Evolutionary conservation across 169 alveolate genomes (phyloP).

Genomic region (Plasmodium vinckei): DNA sequence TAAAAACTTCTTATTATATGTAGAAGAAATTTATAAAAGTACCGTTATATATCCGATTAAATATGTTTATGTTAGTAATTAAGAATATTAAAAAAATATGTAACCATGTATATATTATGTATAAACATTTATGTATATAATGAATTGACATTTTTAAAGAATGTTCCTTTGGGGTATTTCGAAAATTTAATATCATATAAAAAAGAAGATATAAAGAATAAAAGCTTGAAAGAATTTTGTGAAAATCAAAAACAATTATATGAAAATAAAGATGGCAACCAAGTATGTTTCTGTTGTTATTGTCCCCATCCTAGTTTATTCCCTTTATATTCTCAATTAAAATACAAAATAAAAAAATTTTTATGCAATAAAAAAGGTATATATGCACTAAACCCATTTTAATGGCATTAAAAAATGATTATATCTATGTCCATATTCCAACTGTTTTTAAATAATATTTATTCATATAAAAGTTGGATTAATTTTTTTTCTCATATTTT

Average conservation of each 20-base stretch:
- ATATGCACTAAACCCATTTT: not conserved
- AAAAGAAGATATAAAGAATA: constrained; percentile 19
- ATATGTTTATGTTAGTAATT: constrained; percentile 42
- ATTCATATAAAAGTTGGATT: no score
- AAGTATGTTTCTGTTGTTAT: constrained; percentile 52
- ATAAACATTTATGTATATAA: not conserved
- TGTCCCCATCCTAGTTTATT: constrained; percentile 15
- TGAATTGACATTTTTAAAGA: not conserved
- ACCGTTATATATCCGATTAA: constrained; percentile 65
- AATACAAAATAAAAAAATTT: constrained; percentile 27
- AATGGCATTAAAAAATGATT: not conserved
- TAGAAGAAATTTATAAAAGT: constrained; percentile 47
- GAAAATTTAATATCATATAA: constrained; percentile 24
- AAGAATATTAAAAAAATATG: constrained; percentile 6
- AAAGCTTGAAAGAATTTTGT: constrained; percentile 47
- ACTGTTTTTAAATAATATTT: not conserved
- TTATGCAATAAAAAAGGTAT: constrained; percentile 25
- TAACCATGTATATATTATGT: not conserved
- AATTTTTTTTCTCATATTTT: not conserved
- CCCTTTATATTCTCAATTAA: constrained; percentile 35
- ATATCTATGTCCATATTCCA: not conserved
- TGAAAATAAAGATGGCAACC: constrained; percentile 9
- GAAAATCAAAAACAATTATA: constrained; percentile 19
- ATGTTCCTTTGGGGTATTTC: constrained; percentile 21
- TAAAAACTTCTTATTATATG: constrained; percentile 43